phyloP scores from a whole-genome alignment of 495 filamentous ascomycete species.

The Oleoguttula mirabilis region DNA sequence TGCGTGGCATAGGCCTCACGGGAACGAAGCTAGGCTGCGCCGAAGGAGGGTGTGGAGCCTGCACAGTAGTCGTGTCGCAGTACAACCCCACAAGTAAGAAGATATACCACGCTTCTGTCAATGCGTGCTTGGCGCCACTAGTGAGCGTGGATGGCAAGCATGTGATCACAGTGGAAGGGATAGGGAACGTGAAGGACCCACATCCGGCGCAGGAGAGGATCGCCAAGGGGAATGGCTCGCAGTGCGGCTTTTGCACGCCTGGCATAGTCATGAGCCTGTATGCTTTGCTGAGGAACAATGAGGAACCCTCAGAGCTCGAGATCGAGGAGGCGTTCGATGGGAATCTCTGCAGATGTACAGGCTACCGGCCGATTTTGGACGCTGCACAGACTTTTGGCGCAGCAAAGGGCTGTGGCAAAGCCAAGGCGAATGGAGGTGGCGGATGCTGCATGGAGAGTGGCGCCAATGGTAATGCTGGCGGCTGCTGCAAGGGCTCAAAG shows the following conservation, averaged over 20 bases:
- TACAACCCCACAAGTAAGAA: conserved; percentile 80
- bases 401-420: conserved; percentile 42
- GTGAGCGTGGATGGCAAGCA: conserved; percentile 94
- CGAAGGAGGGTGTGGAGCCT: conserved; percentile 93
- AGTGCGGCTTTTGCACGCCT: conserved; percentile 84
- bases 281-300: conserved; percentile 66
- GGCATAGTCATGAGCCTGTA: conserved; percentile 96
- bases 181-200: conserved; percentile 74
- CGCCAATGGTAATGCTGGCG: conserved; percentile 29
- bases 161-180: conserved; percentile 97
- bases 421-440: conserved; percentile 46
- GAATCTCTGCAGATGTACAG: conserved; percentile 91
- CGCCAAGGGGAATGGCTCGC: conserved; percentile 54
- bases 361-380: conserved; percentile 87
- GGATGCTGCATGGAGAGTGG: conserved; percentile 61
- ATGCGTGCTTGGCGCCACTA: conserved; percentile 87
- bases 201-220: conserved; percentile 90
- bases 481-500: conserved; percentile 42
- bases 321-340: conserved; percentile 89
- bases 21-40: conserved; percentile 58
- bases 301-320: conserved; percentile 55
- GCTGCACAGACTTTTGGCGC: conserved; percentile 66
- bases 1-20: conserved; percentile 80
- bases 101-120: conserved; percentile 85
- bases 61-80: conserved; percentile 90